A percentile compares a stretch with the other conserved stretches of the same genome.
phyloP scores from a whole-genome alignment of 129 eudicot genomes.

The Flaveria linearis region DNA sequence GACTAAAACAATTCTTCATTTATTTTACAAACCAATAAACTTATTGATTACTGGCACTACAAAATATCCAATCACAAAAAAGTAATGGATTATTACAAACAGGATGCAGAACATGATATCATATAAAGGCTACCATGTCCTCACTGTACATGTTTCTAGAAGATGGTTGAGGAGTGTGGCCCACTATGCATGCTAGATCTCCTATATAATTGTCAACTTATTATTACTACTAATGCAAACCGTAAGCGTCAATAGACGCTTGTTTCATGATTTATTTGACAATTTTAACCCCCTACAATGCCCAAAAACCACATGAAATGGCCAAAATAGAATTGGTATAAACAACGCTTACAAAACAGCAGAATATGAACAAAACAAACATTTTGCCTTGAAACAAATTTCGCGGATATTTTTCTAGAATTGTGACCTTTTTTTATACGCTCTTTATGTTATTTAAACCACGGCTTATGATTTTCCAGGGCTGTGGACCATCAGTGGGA shows the following conservation, averaged over 20 bases:
- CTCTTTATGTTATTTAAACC: not conserved
- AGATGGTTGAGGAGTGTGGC: not conserved
- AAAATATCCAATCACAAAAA: no score
- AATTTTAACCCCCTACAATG: not conserved
- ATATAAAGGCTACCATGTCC: not conserved
- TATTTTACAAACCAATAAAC: no score
- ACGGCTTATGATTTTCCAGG: constrained; percentile 38
- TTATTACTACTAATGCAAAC: not conserved
- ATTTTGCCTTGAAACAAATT: not conserved
- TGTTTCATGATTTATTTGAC: not conserved
- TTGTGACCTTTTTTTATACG: not conserved
- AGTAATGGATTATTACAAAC: no score
- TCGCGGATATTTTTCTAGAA: no score
- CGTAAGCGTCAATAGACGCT: not conserved
- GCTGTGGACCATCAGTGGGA: constrained; percentile 95
- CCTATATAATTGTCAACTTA: not conserved
- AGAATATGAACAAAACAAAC: not conserved
- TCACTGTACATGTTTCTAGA: not conserved
- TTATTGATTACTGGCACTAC: no score
- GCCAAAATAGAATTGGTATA: not conserved
- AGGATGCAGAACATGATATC: not conserved
- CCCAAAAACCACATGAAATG: not conserved
- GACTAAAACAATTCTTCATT: no score
- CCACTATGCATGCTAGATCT: not conserved
- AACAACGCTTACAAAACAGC: not conserved